These are phyloP conservation scores for Babesia sp. DNA, from an alignment of 169 alveolate genomes.

Conservation along the genomic window DNA sequence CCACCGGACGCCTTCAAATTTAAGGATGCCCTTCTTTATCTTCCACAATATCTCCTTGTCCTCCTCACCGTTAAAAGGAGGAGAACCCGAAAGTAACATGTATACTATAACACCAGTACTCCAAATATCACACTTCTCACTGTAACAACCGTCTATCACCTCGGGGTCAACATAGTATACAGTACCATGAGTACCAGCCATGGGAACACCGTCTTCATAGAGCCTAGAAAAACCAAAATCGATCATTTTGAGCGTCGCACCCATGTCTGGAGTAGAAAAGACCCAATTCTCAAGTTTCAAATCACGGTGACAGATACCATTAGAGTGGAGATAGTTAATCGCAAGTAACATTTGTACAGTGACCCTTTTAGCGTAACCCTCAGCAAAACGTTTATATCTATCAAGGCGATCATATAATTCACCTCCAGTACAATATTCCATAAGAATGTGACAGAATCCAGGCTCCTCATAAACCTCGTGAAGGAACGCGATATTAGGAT, in stretches of 20 bases:
- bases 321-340: constrained; percentile 84
- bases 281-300: constrained; percentile 90
- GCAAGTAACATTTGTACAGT: constrained; percentile 84
- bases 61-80: constrained; percentile 80
- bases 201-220: constrained; percentile 61
- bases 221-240: constrained; percentile 89
- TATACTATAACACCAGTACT: constrained; percentile 90
- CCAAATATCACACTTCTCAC: constrained; percentile 92
- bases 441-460: constrained; percentile 77
- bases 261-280: constrained; percentile 79
- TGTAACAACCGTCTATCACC: constrained; percentile 86
- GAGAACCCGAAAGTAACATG: constrained; percentile 88
- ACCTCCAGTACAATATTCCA: constrained; percentile 88
- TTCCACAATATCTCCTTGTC: constrained; percentile 73
- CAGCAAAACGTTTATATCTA: constrained; percentile 84
- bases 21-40: constrained; percentile 61
- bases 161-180: constrained; percentile 93
- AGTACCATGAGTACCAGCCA: constrained; percentile 82
- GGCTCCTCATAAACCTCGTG: constrained; percentile 60
- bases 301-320: constrained; percentile 89
- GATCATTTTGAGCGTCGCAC: constrained; percentile 84
- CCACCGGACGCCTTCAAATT: constrained; percentile 64
- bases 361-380: constrained; percentile 82
- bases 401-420: constrained; percentile 87
- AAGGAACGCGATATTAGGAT: constrained; percentile 64